Evolutionary conservation across 441 rosid species (phyloP), one percentile per base, ranked within the genome.

Genomic region (Gossypium laxum): DNA sequence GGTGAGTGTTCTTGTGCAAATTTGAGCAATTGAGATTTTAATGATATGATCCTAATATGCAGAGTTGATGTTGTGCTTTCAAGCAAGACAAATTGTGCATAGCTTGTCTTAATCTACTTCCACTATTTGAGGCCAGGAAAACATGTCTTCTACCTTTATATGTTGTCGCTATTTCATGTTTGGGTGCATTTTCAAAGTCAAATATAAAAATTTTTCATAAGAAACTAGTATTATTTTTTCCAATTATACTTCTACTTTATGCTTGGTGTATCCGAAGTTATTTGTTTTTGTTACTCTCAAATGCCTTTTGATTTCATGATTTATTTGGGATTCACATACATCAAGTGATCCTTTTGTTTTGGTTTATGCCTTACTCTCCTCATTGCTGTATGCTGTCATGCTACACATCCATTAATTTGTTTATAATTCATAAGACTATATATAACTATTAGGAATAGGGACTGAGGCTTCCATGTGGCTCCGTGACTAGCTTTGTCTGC

Each of bases 301-400:
- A 17, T 38, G 67, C 28, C 50, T 62, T 62, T 61, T 59, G 21
- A 59, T 30, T 59, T 59, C 65, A 38, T 62, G 67, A 60, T 17
- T 32, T 41, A 10, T 8, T 19, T 63, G 48, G 66, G 24, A 10
- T 41, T 63, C 32, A 63, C 2, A 5, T 7, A 0, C 26, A 61
- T 61, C 14, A 11, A 21, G 32, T 43, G 28, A 19, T 41, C 18
- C 38, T 58, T 10, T 57, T 34, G 3, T 17, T 17, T 17, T 34
- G 52, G 32, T 41, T 43, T 63, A 21, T 63, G 68, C 32, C 32
- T 43, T 5, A 19, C 68, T 63, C 32, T 63, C 17, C 17, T 21
- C 18, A 19, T 63, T 5, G 10, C 2, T 41, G 7, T 18, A 4
- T 19, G 52, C 10, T 63, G 30, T 1, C 51, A 4, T 11, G 45